These are phyloP conservation scores for Musa schizocarpa DNA, from an alignment of 176 grass and related monocot species.

Conservation along the genomic window DNA sequence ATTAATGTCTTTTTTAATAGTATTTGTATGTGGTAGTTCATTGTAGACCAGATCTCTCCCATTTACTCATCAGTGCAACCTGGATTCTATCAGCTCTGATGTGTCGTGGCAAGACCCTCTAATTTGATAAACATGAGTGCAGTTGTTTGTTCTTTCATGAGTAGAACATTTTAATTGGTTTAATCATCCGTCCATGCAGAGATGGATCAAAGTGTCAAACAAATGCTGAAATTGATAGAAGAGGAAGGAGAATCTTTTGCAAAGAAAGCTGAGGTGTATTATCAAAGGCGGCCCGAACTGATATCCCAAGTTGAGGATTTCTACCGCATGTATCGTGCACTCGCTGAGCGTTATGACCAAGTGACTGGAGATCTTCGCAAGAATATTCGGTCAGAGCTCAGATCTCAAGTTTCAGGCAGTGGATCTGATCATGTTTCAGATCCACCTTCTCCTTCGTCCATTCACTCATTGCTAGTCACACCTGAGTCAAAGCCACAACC, in stretches of 20 bases:
- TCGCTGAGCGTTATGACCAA: conserved; percentile 94
- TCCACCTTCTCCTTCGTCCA: conserved; percentile 3
- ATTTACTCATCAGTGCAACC: not conserved
- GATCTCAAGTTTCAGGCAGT: conserved; percentile 50
- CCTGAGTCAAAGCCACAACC: not conserved
- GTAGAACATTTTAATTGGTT: not conserved
- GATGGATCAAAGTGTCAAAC: conserved; percentile 90
- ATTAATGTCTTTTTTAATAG: not conserved
- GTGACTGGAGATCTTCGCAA: conserved; percentile 82
- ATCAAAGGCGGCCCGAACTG: conserved; percentile 55
- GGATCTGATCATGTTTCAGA: conserved; percentile 54
- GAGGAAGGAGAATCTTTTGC: conserved; percentile 96
- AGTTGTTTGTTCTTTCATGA: not conserved
- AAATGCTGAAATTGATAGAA: conserved; percentile 91
- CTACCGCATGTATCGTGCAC: conserved; percentile 87
- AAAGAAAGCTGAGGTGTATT: conserved; percentile 95
- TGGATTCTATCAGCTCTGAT: not conserved
- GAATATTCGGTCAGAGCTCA: conserved; percentile 53
- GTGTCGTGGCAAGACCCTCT: not conserved
- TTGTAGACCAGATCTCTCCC: not conserved
- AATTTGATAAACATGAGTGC: not conserved
- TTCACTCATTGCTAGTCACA: not conserved
- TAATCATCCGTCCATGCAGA: conserved; percentile 27
- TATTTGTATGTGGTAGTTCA: not conserved
- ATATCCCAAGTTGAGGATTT: conserved; percentile 77